phyloP scores from a whole-genome alignment of 1,284 basidiomycete species.

The Violaceomyces palustris region DNA sequence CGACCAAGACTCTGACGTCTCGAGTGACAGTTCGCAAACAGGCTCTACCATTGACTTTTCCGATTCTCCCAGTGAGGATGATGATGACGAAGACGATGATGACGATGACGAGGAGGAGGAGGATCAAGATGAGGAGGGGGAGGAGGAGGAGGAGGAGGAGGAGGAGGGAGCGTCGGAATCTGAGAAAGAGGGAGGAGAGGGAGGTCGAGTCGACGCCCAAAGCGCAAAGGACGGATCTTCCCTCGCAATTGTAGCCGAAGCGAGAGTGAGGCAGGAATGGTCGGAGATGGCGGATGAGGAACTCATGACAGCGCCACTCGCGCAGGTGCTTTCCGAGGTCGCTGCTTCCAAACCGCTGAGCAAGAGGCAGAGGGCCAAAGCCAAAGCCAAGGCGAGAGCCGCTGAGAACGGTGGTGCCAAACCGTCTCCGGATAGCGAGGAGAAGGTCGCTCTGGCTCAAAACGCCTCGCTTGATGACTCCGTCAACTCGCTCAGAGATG shows the following conservation, averaged over 20 bases:
- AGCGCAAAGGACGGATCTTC: too few species aligned
- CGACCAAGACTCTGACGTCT: neutral
- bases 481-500: too few species aligned
- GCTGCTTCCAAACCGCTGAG: too few species aligned
- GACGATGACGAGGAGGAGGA: neutral
- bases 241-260: neutral
- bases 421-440: neutral
- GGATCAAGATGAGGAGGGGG: neutral
- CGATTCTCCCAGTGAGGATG: neutral
- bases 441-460: neutral
- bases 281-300: neutral
- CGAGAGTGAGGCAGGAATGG: neutral
- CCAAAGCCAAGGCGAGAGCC: neutral
- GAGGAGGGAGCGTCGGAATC: neutral
- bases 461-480: neutral
- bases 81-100: neutral
- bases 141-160: neutral
- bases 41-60: neutral
- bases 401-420: neutral
- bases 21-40: neutral
- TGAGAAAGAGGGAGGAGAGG: too few species aligned
- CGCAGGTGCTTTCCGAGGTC: too few species aligned
- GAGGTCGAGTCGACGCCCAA: too few species aligned
- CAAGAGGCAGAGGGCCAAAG: too few species aligned
- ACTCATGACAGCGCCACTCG: neutral